Percentiles rank a stretch among this genome's conserved stretches.
Conservation (phyloP, 2,329 filamentous ascomycete species). For the Macrophomina tecta region DNA sequence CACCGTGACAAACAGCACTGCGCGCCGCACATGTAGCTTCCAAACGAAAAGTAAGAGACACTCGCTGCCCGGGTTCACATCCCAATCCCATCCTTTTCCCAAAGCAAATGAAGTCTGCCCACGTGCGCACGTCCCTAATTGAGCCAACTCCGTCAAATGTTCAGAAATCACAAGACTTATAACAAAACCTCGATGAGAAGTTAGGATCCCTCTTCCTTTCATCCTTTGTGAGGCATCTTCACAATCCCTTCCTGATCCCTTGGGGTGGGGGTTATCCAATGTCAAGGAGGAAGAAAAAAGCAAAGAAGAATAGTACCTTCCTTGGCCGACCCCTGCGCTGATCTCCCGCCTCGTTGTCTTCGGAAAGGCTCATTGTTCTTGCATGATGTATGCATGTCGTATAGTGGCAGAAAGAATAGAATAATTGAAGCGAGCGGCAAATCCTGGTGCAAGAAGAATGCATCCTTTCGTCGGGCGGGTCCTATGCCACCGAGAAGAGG, state of each 20-base stretch:
- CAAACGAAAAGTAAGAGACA: too few relatives aligned
- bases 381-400: neutral
- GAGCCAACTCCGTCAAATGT: neutral
- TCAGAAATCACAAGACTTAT: too few relatives aligned
- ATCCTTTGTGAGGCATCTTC: too few relatives aligned
- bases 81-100: too few relatives aligned
- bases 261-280: neutral
- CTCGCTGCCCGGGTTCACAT: too few relatives aligned
- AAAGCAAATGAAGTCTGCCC: too few relatives aligned
- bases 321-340: neutral
- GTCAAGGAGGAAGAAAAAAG: neutral
- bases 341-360: slow-evolving; percentile 3
- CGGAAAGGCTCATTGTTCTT: neutral
- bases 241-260: too few relatives aligned
- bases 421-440: neutral
- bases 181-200: too few relatives aligned
- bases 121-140: too few relatives aligned
- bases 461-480: neutral
- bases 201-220: too few relatives aligned
- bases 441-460: neutral
- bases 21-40: neutral
- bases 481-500: too few relatives aligned
- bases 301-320: too few relatives aligned
- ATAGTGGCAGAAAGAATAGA: neutral
- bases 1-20: neutral